These are phyloP conservation scores for Ceratobasidium sp. DNA, from an alignment of 1,284 basidiomycete genomes.

Conservation along the genomic window DNA sequence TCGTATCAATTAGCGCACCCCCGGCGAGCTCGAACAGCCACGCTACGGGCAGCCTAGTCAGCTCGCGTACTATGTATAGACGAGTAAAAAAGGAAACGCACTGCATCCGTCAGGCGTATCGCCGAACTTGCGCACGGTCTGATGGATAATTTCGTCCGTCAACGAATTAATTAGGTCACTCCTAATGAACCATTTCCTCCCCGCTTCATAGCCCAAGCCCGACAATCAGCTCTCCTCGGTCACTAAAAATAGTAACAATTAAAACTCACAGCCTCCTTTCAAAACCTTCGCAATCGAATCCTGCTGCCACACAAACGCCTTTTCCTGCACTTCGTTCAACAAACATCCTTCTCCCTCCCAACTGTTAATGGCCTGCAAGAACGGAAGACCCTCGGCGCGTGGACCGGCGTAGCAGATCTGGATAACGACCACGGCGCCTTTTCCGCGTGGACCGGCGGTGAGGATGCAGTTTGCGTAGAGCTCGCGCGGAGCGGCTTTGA, in stretches of 20 bases:
- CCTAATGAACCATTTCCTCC: slow-evolving; percentile 90
- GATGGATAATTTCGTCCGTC: slow-evolving; percentile 86
- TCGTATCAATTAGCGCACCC: slow-evolving; percentile 80
- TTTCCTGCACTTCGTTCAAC: slow-evolving; percentile 90
- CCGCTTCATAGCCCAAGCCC: too few species aligned
- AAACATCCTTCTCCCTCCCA: slow-evolving; percentile 88
- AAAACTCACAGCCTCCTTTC: slow-evolving; percentile 82
- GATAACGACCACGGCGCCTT: slow-evolving; percentile 85
- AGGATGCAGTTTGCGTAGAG: slow-evolving; percentile 88
- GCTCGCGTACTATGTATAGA: slow-evolving; percentile 1
- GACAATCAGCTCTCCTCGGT: too few species aligned
- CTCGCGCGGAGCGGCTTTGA: slow-evolving; percentile 87
- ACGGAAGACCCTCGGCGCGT: slow-evolving; percentile 80
- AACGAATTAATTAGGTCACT: slow-evolving; percentile 82
- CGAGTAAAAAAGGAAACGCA: slow-evolving; percentile 61
- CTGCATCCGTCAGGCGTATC: slow-evolving; percentile 88
- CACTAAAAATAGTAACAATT: too few species aligned
- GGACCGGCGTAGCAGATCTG: slow-evolving; percentile 90
- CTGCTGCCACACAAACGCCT: slow-evolving; percentile 89
- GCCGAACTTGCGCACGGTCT: slow-evolving; percentile 84
- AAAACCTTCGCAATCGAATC: slow-evolving; percentile 91
- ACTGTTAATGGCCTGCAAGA: slow-evolving; percentile 82
- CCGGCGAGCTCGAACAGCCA: slow-evolving; percentile 93
- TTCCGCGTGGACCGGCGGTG: slow-evolving; percentile 85
- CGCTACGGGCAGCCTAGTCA: slow-evolving; percentile 62